Percentiles rank a stretch among this genome's conserved stretches.
Conservation (phyloP, 2,329 filamentous ascomycete species). For the Gnomoniopsis smithogilvyi region DNA sequence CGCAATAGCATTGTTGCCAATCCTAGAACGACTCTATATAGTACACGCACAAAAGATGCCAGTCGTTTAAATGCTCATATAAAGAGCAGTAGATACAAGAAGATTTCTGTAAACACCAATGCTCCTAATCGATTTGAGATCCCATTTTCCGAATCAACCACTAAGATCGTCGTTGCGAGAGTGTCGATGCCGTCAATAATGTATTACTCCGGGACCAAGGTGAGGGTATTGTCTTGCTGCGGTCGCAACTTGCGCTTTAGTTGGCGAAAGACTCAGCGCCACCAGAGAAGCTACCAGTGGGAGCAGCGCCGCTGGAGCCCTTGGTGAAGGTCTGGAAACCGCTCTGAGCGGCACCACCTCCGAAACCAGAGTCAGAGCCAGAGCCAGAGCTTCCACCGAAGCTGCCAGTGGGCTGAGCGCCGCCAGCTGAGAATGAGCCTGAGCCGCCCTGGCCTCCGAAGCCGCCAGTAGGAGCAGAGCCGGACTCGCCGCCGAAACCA, state of each 20-base stretch:
- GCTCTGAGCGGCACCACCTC: neutral
- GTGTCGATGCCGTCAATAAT: neutral
- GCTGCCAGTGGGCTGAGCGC: conserved; percentile 5
- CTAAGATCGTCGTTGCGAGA: neutral
- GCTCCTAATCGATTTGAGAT: neutral
- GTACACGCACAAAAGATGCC: neutral
- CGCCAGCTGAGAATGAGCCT: neutral
- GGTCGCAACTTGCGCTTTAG: neutral
- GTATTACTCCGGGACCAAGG: neutral
- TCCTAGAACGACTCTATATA: neutral
- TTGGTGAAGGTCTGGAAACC: conserved; percentile 9
- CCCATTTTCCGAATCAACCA: too few relatives aligned
- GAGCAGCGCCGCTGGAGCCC: neutral
- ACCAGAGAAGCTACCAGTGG: neutral
- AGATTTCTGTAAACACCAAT: neutral
- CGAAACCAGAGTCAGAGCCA: neutral
- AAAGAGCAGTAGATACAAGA: neutral
- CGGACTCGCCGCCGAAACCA: neutral
- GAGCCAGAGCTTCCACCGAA: conserved; percentile 7
- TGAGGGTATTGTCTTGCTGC: neutral
- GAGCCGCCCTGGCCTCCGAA: neutral
- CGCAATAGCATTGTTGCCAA: neutral
- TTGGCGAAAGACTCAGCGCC: neutral
- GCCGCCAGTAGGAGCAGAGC: neutral
- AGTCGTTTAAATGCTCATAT: neutral